A percentile compares a stretch with the other conserved stretches of the same genome.
These are phyloP conservation scores for Cutaneotrichosporon arboriforme DNA, from an alignment of 1,284 basidiomycete genomes.

Conservation along the genomic window DNA sequence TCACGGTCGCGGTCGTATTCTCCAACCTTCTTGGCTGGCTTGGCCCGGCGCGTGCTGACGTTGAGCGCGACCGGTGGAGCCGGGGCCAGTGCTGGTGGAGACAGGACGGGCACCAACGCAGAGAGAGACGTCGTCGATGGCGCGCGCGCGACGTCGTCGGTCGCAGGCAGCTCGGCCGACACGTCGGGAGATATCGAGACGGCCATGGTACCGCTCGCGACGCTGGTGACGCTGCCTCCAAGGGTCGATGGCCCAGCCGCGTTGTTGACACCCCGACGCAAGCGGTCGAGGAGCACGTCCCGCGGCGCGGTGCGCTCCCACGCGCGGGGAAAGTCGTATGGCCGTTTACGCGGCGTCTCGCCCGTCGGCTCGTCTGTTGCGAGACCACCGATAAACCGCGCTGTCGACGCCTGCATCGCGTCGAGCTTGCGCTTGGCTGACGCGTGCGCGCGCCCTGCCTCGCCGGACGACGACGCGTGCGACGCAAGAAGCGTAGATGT, in stretches of 20 bases:
- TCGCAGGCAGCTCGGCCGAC: neutral
- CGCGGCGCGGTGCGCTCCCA: constrained; percentile 44
- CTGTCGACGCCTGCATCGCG: constrained; percentile 28
- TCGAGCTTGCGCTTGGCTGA: constrained; percentile 24
- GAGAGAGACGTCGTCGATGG: neutral
- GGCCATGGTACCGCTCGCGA: neutral
- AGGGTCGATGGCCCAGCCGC: neutral
- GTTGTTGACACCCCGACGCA: constrained; percentile 6
- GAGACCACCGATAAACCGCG: constrained; percentile 38
- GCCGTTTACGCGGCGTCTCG: constrained; percentile 48
- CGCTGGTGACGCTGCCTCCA: neutral
- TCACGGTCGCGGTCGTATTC: constrained; percentile 7
- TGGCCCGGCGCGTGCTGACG: neutral
- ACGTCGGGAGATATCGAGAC: neutral
- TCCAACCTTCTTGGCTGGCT: neutral
- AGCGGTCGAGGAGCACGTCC: constrained; percentile 23
- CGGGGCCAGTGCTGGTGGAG: neutral
- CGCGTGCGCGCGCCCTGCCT: constrained; percentile 17
- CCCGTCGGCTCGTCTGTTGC: constrained; percentile 50
- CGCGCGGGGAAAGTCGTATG: constrained; percentile 35
- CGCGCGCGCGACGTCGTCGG: neutral
- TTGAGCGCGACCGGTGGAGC: neutral
- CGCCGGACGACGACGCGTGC: constrained; percentile 23
- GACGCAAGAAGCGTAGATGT: constrained; percentile 25
- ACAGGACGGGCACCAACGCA: neutral